Conservation (phyloP, 306 rosid species). For the Rosa chinensis region DNA sequence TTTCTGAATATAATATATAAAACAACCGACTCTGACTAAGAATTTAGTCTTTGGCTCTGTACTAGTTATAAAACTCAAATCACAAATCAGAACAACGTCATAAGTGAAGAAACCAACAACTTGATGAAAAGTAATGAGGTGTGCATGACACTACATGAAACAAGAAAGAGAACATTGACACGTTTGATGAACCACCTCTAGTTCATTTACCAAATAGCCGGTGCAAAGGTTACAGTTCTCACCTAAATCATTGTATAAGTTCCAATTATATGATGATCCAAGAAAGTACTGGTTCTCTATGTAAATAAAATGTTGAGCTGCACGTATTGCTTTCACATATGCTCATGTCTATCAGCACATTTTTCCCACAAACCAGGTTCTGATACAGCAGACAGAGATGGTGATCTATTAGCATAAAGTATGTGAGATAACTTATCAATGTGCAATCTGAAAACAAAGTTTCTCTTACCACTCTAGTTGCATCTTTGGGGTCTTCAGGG, state of each 20-base stretch:
- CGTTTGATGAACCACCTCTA: neutral
- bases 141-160: neutral
- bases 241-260: slow-evolving; percentile 64
- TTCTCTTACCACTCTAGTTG: slow-evolving; percentile 49
- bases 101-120: neutral
- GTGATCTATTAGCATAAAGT: neutral
- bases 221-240: slow-evolving; percentile 24
- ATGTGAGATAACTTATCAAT: neutral
- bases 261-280: slow-evolving; percentile 87
- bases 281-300: slow-evolving; percentile 83
- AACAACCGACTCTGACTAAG: neutral
- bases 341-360: slow-evolving; percentile 79
- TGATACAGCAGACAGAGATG: slow-evolving; percentile 27
- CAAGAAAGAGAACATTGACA: neutral
- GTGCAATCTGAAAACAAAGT: slow-evolving; percentile 6
- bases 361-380: slow-evolving; percentile 84
- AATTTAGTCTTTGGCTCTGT: neutral
- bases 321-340: slow-evolving; percentile 73
- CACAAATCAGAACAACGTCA: neutral
- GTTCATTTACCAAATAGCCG: slow-evolving; percentile 2
- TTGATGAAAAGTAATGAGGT: neutral
- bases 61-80: too few relatives aligned
- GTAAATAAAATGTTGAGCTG: slow-evolving; percentile 75
- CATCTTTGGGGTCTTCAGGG: slow-evolving; percentile 67
- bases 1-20: neutral